Base-by-base conservation (phyloP, 169 alveolate species). In the Amoebophrya sp. region DNA sequence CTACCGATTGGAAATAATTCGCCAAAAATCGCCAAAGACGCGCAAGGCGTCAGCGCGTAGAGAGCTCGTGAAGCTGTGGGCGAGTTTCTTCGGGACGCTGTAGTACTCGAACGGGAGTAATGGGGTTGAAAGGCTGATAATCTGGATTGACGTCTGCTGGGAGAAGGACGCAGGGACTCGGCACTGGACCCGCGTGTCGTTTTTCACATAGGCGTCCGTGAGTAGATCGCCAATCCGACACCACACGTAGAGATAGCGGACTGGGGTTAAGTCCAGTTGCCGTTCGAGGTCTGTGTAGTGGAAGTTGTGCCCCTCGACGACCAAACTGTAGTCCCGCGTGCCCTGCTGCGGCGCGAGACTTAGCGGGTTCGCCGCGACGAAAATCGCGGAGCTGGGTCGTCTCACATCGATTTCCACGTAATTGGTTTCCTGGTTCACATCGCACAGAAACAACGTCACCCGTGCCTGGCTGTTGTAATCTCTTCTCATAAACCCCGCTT, bases 231-330 rank as follows among this genome's bases (percentile, higher is more conserved):
- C 83, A 25, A 66, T 66, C 38, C 83, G 83, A 25, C 83, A 66
- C 83, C 83, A 66, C 38, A 66, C 35, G 83, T 66, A 66, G 32
- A 25, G 83, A 25, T 66, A 66, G 32, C 32, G 83, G 10, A 66
- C 35, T 25, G 18, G 1, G 35, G 39, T 66, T 2, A 66, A 1
- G 1, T 18, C 83, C 32, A 66, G 35, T 1, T 66, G 83, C 83
- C 83, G 83, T 25, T 66, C 83, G 32, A 66, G 35, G 83, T 66
- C 83, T 1, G 83, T 66, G 83, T 66, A 66, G 83, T 66, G 83
- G 18, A 66, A 66, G 83, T 66, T 66, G 83, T 66, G 83, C 7
- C 83, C 83, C 32, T 25, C 32, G 10, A 66, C 83, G 10, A n/a
- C 35, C 83, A 66, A 25, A 7, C 35, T 12, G 83, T 66, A 66